These are phyloP conservation scores for Zychaea mexicana DNA, from an alignment of 371 early-diverging fungal genomes.

Conservation along the genomic window DNA sequence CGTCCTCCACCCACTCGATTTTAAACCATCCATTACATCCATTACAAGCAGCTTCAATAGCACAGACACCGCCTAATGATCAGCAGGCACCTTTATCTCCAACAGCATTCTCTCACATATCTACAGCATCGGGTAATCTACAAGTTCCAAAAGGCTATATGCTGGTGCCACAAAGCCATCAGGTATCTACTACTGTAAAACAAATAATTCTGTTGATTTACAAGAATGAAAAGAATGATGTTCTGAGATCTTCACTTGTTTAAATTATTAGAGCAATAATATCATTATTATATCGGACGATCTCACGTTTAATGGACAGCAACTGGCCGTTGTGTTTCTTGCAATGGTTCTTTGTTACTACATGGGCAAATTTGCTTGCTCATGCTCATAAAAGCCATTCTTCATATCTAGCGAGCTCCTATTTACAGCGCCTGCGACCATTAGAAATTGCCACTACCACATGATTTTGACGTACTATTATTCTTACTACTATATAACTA, in stretches of 20 bases:
- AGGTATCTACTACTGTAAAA: too few relatives aligned
- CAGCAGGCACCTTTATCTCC: neutral
- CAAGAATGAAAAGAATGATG: too few relatives aligned
- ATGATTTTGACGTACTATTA: neutral
- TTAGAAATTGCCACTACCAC: too few relatives aligned
- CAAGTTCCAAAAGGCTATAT: constrained; percentile 49
- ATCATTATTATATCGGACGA: constrained; percentile 50
- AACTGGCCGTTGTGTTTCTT: constrained; percentile 47
- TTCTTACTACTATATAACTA: neutral
- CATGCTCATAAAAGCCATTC: constrained; percentile 12
- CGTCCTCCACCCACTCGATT: neutral
- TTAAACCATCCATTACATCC: constrained; percentile 2
- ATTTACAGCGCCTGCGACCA: too few relatives aligned
- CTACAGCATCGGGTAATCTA: constrained; percentile 6
- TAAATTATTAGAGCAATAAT: constrained; percentile 31
- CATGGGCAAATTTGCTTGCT: constrained; percentile 50
- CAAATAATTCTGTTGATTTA: too few relatives aligned
- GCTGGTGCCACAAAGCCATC: constrained; percentile 42
- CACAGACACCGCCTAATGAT: neutral
- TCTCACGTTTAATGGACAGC: constrained; percentile 52
- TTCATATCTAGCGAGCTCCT: neutral
- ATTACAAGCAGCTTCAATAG: neutral
- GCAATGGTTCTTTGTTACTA: constrained; percentile 55
- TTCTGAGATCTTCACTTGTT: too few relatives aligned
- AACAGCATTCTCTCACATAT: constrained; percentile 5